Percentiles rank a stretch among this genome's conserved stretches.
These are phyloP conservation scores for Ramularia endophylla DNA, from an alignment of 2,329 filamentous ascomycete species.

Conservation along the genomic window DNA sequence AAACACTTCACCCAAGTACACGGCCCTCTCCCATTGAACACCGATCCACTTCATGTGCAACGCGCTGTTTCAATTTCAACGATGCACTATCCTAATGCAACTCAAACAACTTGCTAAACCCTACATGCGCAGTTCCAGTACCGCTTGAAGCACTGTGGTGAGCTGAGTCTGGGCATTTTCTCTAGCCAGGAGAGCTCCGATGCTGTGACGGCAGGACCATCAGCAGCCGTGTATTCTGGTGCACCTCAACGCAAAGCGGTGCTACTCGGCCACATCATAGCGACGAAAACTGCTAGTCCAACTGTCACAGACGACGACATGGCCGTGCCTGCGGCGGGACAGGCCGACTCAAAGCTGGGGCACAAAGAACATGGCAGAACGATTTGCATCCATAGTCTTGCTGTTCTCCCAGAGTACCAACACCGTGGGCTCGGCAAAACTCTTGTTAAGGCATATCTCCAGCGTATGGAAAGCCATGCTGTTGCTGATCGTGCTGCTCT, in stretches of 20 bases:
- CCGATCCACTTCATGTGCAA: slow-evolving; percentile 9
- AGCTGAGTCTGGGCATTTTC: slow-evolving; percentile 75
- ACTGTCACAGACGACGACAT: slow-evolving; percentile 71
- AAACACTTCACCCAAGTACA: too few species aligned
- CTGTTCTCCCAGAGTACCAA: slow-evolving; percentile 70
- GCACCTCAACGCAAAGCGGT: slow-evolving; percentile 54
- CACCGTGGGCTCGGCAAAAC: slow-evolving; percentile 66
- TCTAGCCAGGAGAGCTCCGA: slow-evolving; percentile 55
- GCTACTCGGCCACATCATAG: slow-evolving; percentile 71
- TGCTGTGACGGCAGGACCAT: slow-evolving; percentile 49
- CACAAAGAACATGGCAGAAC: slow-evolving; percentile 70
- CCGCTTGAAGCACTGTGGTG: slow-evolving; percentile 66
- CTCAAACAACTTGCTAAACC: slow-evolving; percentile 9
- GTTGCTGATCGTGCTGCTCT: slow-evolving; percentile 68
- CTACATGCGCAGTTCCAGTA: slow-evolving; percentile 61
- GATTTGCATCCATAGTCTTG: slow-evolving; percentile 75
- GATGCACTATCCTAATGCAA: slow-evolving; percentile 8
- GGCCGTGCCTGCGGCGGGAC: slow-evolving; percentile 52
- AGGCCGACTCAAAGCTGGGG: slow-evolving; percentile 49
- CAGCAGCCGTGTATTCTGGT: slow-evolving; percentile 54
- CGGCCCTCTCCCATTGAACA: too few species aligned
- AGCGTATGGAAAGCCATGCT: slow-evolving; percentile 64
- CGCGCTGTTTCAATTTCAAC: slow-evolving; percentile 16
- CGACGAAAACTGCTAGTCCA: slow-evolving; percentile 60
- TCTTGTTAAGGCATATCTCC: slow-evolving; percentile 69